Evolutionary conservation across 2,329 filamentous ascomycete species (phyloP), one percentile per base, ranked within the genome.

Genomic region (Chaetomium olivaceum): DNA sequence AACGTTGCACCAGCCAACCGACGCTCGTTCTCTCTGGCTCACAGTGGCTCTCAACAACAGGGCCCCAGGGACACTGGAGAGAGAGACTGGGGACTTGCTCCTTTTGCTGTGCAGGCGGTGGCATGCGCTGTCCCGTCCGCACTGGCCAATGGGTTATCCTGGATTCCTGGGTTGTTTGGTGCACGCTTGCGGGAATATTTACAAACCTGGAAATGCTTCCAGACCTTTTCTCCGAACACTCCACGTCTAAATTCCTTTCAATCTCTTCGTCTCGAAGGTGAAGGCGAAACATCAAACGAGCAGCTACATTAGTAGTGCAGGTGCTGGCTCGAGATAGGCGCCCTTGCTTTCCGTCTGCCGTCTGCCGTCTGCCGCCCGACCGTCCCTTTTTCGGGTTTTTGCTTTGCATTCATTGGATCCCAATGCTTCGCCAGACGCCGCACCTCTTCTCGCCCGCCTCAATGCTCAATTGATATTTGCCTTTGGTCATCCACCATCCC

Each of bases 401-500:
- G 59, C 67, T 62, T 58, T 61, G 62, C 60, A 67, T 55, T 64
- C 58, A 67, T 69, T 68, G 66, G 64, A 27, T 31, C 65, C 59
- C 29, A 31, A 27, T 66, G 60, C 57, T 52, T 65, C 56, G 63
- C 59, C 67, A 68, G 68, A 68, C 68, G 66, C 66, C 59, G 33
- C 33, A 36, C 63, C 39, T 51, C 52, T 65, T 63, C 60, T 62
- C 67, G 55, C 48, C 59, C 60, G 50, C 60, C 63, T 51, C 39
- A 36, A 66, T 67, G 63, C 59, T 64, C 63, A 56, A 63, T 68
- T 70, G 65, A 70, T 71, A 68, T 68, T 67, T 58, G 25, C 66
- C 21, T 59, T 59, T 68, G 57, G 64, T 58, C 65, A 67, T 58
- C 61, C 62, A 65, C 59, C 62, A 52, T 55, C 62, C 39, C 36